Evolutionary conservation across 2,329 filamentous ascomycete species (phyloP), one percentile per base, ranked within the genome.

Genomic region (Paracorniculantispora psalliotae): DNA sequence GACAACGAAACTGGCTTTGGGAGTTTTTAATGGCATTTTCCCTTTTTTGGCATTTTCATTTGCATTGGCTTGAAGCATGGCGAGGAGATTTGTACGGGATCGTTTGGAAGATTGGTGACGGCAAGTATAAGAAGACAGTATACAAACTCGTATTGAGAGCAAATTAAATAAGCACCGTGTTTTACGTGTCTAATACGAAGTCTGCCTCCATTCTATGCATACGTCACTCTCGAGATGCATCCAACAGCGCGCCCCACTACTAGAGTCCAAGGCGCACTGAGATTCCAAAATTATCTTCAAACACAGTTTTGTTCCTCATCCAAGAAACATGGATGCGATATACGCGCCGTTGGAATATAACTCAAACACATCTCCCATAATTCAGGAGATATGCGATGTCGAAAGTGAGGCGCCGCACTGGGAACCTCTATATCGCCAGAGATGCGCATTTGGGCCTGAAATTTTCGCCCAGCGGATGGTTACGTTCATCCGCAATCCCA

Each of bases 401-500:
- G 21, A 7, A 12, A 69, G 66, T 23, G 67, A 69, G 19, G 62
- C 57, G 17, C 28, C 56, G 58, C 50, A 30, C 54, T 88, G 85
- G 85, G 73, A 74, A 53, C 82, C 82, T 47, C 74, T 86, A 61
- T 81, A 79, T 65, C 75, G 73, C 61, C 80, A 84, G 64, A 69
- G 65, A 23, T 90, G 88, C 69, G 78, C 77, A 13, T 92, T 92
- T 68, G 74, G 80, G 17, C 80, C 85, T 1, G 76, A 80, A 30
- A 76, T 84, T 57, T 93, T 92, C 69, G 73, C 79, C 61, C 72
- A 79, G 43, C 86, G 89, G 52, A 90, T 91, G 84, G 74, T 85
- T 65, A 91, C 92, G 67, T 77, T 92, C 59, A 82, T 93, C 63
- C 82, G 81, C 64, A 92, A 93, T 66, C 90, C 90, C 0, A 93